Percentiles rank a stretch among this genome's conserved stretches.
Evolutionary conservation across 2,329 filamentous ascomycete species (phyloP).

Genomic region (Fusarium annulatum): DNA sequence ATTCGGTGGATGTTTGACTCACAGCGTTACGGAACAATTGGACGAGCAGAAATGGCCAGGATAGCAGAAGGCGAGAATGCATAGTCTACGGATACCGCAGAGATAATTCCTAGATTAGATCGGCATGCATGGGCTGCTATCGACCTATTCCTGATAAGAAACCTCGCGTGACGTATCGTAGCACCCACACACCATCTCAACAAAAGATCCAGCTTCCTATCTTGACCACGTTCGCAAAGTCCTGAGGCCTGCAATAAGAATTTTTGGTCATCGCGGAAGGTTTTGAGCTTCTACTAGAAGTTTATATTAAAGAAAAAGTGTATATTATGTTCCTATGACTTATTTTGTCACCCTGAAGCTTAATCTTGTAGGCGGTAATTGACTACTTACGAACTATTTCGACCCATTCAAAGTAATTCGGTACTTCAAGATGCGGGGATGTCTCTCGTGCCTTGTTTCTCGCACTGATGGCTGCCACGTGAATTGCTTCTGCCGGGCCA

Average conservation of each 20-base stretch:
- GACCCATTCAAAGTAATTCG: too few relatives aligned
- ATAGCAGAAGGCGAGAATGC: background rate
- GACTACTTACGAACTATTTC: too few relatives aligned
- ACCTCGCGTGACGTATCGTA: background rate
- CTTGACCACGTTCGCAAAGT: background rate
- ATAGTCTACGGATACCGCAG: background rate
- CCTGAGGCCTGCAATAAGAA: too few relatives aligned
- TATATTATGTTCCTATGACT: too few relatives aligned
- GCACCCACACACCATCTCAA: background rate
- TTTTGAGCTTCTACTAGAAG: too few relatives aligned
- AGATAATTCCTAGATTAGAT: too few relatives aligned
- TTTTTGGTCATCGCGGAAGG: too few relatives aligned
- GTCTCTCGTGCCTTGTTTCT: background rate
- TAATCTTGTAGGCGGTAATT: too few relatives aligned
- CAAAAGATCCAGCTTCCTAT: background rate
- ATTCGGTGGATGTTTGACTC: background rate
- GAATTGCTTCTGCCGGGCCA: background rate
- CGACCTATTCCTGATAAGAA: background rate
- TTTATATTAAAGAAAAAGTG: too few relatives aligned
- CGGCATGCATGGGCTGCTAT: background rate
- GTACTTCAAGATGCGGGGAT: background rate
- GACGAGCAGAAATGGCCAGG: background rate
- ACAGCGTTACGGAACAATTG: background rate
- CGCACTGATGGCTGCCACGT: background rate
- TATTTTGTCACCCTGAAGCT: too few relatives aligned